Percentiles rank a stretch among this genome's conserved stretches.
phyloP scores from a whole-genome alignment of 768 basidiomycete genomes.

The Tylopilus felleus region DNA sequence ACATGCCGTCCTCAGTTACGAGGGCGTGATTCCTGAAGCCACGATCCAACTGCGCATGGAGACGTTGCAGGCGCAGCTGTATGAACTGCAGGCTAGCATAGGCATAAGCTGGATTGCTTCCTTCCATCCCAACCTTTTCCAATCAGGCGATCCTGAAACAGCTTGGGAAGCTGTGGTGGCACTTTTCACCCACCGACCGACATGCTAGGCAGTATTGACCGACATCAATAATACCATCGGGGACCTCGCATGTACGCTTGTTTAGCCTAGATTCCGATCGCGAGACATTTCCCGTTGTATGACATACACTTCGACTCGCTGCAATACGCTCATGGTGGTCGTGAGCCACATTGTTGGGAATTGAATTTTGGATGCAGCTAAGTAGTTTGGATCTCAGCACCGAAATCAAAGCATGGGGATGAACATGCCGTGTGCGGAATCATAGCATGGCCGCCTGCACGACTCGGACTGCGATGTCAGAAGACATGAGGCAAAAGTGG shows the following conservation, averaged over 20 bases:
- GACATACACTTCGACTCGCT: neutral
- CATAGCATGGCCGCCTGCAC: too few relatives aligned
- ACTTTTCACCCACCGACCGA: neutral
- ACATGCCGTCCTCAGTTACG: constrained; percentile 5
- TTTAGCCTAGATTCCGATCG: neutral
- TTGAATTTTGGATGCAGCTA: too few relatives aligned
- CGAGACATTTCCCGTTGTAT: neutral
- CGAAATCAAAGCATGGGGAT: too few relatives aligned
- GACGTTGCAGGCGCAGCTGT: neutral
- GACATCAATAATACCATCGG: neutral
- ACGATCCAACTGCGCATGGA: neutral
- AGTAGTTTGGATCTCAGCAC: too few relatives aligned
- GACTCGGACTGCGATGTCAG: too few relatives aligned
- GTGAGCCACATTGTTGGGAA: too few relatives aligned
- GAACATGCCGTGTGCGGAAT: too few relatives aligned
- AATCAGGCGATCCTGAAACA: neutral
- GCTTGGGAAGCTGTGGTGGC: constrained; percentile 13
- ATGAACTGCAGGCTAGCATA: neutral
- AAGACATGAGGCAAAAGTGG: too few relatives aligned
- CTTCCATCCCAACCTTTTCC: neutral
- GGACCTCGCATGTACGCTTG: neutral
- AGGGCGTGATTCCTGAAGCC: rapidly evolving
- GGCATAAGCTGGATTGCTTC: neutral
- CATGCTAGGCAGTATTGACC: neutral
- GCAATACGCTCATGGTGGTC: too few relatives aligned